Base-by-base conservation (phyloP, 2,329 filamentous ascomycete species). In the Sclerotinia spermophila region DNA sequence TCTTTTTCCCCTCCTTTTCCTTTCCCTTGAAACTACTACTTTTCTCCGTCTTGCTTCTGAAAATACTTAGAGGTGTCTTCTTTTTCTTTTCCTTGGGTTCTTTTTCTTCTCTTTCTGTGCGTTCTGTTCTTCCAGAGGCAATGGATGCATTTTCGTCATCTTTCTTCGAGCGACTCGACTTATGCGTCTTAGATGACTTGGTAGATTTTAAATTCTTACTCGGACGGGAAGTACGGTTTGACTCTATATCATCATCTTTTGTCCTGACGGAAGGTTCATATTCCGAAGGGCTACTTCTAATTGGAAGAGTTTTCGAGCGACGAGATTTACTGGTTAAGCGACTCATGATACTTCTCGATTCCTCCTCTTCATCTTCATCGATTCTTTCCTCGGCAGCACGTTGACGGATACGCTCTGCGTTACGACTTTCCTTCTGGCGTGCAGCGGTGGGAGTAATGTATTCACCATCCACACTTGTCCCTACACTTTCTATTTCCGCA, bases 381-480 rank as follows among this genome's bases (percentile, higher is more conserved):
- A 56, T 40, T 15, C 69, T 33, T 60, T 70, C 60, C 45, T 78
- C 76, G 30, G 71, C 70, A 19, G 70, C 74, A 17, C 77, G 60
- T 35, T 76, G 74, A 15, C 72, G 70, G 42, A 77, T 77, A 2
- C 72, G 62, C 58, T 77, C 75, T 21, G 60, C 48, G 27, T 35
- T 21, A 2, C 62, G 62, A 53, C 62, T 40, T 15, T 75, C 75
- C 69, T 73, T 74, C 42, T 75, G 75, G 24, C 75, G 73, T 24
- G 75, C 74, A 7, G 76, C 76, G n/a, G 74, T 76, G 0, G 79
- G 78, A 1, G 78, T 80, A 35, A 80, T 79, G 61, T 76, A 78
- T 62, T 79, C 78, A 1, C 75, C 78, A 74, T 79, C 78, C 3
- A 78, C 77, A 72, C 78, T 79, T 3, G 78, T 79, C 3, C 71